These are phyloP conservation scores for Sphagnurus paluster DNA, from an alignment of 1,284 basidiomycete species.

Conservation along the genomic window DNA sequence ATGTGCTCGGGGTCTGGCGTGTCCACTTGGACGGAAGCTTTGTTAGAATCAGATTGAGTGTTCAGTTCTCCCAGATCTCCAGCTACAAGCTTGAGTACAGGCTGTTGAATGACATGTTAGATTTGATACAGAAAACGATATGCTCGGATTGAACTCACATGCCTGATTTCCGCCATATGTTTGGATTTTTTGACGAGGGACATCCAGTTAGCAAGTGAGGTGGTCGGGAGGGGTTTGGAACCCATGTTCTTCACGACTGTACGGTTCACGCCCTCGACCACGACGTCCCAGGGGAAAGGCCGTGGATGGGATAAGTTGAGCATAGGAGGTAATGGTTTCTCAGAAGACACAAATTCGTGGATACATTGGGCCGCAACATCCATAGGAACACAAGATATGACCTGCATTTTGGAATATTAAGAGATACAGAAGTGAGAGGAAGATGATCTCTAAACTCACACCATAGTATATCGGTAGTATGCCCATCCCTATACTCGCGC, in stretches of 20 bases:
- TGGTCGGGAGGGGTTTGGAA: neutral
- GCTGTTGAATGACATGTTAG: constrained; percentile 8
- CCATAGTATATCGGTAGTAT: constrained; percentile 13
- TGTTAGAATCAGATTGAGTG: no score
- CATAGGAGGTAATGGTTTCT: constrained; percentile 5
- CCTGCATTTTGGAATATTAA: no score
- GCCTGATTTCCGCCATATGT: constrained; percentile 1
- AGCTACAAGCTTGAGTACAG: constrained; percentile 20
- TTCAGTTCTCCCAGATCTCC: constrained; percentile 2
- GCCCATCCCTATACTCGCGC: constrained; percentile 21
- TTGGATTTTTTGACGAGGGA: constrained; percentile 5
- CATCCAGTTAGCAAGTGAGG: constrained; percentile 18
- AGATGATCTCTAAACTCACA: constrained; percentile 5
- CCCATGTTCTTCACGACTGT: neutral
- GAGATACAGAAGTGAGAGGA: neutral
- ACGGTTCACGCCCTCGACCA: constrained; percentile 9
- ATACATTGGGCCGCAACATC: constrained; percentile 14
- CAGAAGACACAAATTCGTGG: constrained; percentile 15
- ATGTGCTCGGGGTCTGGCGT: constrained; percentile 1
- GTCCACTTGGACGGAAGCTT: constrained; percentile 2
- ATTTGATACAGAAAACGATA: neutral
- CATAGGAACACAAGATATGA: constrained; percentile 19
- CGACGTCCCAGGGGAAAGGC: constrained; percentile 12
- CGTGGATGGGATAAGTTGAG: constrained; percentile 21
- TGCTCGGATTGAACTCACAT: constrained; percentile 9